phyloP scores from a whole-genome alignment of 2,329 filamentous ascomycete genomes.

The Alternaria sp. region DNA sequence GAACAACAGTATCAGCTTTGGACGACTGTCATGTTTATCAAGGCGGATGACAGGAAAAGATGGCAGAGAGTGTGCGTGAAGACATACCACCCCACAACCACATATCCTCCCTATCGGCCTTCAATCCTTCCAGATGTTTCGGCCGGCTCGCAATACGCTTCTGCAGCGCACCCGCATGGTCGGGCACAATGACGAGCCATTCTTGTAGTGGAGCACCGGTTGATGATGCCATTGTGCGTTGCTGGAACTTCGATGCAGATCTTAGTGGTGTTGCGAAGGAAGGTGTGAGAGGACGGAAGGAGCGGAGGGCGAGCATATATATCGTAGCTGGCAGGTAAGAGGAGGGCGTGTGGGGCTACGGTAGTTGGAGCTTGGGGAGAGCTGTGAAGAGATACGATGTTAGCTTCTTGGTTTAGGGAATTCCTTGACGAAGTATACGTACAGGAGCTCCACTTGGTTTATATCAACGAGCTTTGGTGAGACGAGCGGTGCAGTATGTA shows the following conservation, averaged over 20 bases:
- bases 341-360: conserved; percentile 5
- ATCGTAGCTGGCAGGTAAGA: background rate
- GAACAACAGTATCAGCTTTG: background rate
- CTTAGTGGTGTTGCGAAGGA: background rate
- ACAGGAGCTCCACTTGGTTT: background rate
- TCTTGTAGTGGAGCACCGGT: conserved; percentile 46
- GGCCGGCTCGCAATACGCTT: conserved; percentile 55
- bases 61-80: background rate
- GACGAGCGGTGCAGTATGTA: background rate
- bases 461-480: background rate
- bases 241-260: background rate
- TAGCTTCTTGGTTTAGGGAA: background rate
- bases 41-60: background rate
- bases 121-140: conserved; percentile 45
- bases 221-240: conserved; percentile 34
- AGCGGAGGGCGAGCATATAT: conserved; percentile 20
- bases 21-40: background rate
- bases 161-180: conserved; percentile 53
- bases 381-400: background rate
- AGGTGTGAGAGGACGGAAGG: conserved; percentile 3
- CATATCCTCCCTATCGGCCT: conserved; percentile 38
- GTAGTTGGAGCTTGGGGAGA: background rate
- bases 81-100: conserved; percentile 50
- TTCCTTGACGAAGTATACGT: background rate
- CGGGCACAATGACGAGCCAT: conserved; percentile 62